Base-by-base conservation (phyloP, 495 filamentous ascomycete genomes). In the Tirmania nivea region DNA sequence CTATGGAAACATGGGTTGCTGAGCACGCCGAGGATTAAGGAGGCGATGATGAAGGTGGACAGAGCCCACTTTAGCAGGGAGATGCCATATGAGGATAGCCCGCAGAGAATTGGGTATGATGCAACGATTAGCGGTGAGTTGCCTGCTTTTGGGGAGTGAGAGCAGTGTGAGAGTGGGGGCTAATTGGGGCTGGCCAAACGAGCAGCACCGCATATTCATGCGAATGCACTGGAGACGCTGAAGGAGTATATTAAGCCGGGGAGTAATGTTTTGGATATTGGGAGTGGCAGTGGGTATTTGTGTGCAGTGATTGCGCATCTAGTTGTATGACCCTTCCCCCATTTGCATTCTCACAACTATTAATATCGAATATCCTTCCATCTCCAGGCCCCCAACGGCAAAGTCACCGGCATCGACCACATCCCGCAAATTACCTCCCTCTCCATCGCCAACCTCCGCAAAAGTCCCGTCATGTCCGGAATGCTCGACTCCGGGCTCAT, bases 131-230 rank as follows among this genome's bases (percentile, higher is more conserved):
- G 82, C 34, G 60, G 60, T 63, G 56, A 16, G 31, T 49, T 34
- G 25, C 16, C 48, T 10, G 1, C 11, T 21, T 48, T 35, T 1
- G 42, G 19, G 3, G 1, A 39, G 39, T 31, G 25, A 31, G 25
- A 31, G 25, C n/a, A n/a, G n/a, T n/a, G n/a, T n/a, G n/a, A 7
- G 25, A 31, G 25, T 5, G 25, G 25, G 25, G 25, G 25, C 25
- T 31, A 31, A 31, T 31, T 31, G 25, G 25, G 25, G n/a, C n/a
- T 1, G 48, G 10, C 52, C 42, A 20, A 31, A 12, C 9, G 36
- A 34, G 25, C 52, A 61, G 90, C 90, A 19, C 90, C 90, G 16
- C 90, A 97, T 73, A 97, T 97, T 85, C 90, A 97, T 69, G 89
- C 84, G 63, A 73, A 78, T 50, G 60, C 63, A 14, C 45, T 50